Percentiles rank a stretch among this genome's conserved stretches.
Evolutionary conservation across 306 rosid genomes (phyloP).

Genomic region (Prunus armeniaca): DNA sequence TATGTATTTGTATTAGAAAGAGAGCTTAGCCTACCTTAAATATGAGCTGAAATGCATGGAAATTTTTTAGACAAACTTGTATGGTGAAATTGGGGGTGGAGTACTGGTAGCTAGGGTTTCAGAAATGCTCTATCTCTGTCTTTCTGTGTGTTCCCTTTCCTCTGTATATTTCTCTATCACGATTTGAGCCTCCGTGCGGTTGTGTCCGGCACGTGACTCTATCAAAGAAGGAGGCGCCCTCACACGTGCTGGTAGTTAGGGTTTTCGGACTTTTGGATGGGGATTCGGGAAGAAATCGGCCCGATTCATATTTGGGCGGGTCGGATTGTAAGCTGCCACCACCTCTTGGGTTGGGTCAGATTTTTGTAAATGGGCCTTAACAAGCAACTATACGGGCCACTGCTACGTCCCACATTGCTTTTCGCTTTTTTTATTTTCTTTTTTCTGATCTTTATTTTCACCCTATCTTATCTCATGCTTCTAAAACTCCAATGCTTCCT

Average conservation of each 20-base stretch:
- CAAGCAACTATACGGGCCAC: background rate
- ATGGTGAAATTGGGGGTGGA: background rate
- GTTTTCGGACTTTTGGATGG: background rate
- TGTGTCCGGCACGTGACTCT: constrained; percentile 52
- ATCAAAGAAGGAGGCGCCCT: constrained; percentile 20
- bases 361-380: background rate
- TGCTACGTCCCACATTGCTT: background rate
- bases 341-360: background rate
- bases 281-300: constrained; percentile 2
- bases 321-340: background rate
- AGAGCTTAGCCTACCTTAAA: constrained; percentile 23
- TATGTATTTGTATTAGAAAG: background rate
- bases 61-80: background rate
- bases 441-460: too few relatives aligned
- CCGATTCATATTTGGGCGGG: background rate
- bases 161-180: background rate
- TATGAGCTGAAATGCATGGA: constrained; percentile 27
- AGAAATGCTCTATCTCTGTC: background rate
- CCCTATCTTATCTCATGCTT: too few relatives aligned
- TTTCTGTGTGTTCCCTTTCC: background rate
- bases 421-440: background rate
- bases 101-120: constrained; percentile 33
- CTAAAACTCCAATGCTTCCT: too few relatives aligned
- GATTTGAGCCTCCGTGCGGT: constrained; percentile 31
- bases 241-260: constrained; percentile 46